phyloP scores from a whole-genome alignment of 169 alveolate genomes.

The Cryptosporidium parvum region DNA sequence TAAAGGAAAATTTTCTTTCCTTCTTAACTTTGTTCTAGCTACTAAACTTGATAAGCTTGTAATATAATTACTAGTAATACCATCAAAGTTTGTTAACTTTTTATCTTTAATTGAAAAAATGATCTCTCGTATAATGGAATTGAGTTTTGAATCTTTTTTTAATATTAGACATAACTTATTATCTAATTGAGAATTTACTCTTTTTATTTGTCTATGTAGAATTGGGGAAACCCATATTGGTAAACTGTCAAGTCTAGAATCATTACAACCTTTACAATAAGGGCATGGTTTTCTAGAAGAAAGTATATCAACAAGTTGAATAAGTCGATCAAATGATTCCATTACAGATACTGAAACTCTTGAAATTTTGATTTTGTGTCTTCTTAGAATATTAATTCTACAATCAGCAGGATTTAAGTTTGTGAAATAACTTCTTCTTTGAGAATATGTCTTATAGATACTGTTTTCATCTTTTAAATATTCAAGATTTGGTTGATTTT shows the following conservation, averaged over 20 bases:
- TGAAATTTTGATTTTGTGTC: slow-evolving; percentile 35
- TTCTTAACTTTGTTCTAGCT: background rate
- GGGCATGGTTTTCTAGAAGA: slow-evolving; percentile 66
- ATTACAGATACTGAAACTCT: slow-evolving; percentile 3
- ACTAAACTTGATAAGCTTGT: background rate
- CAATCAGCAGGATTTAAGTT: slow-evolving; percentile 53
- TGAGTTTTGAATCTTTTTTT: slow-evolving; percentile 30
- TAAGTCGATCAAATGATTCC: slow-evolving; percentile 39
- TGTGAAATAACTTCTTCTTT: slow-evolving; percentile 8
- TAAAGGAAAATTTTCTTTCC: slow-evolving; percentile 8
- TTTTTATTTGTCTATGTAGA: slow-evolving; percentile 31
- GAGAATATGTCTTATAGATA: background rate
- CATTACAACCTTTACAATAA: slow-evolving; percentile 54
- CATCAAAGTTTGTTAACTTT: background rate
- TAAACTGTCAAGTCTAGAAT: slow-evolving; percentile 27
- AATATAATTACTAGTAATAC: background rate
- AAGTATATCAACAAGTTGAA: slow-evolving; percentile 45
- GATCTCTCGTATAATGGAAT: slow-evolving; percentile 1
- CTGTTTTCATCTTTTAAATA: background rate
- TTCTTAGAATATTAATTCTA: slow-evolving; percentile 36
- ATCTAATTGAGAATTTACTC: slow-evolving; percentile 28
- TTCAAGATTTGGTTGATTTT: background rate
- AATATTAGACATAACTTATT: slow-evolving; percentile 41
- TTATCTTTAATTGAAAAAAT: background rate
- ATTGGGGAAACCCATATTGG: slow-evolving; percentile 74